A percentile compares a stretch with the other conserved stretches of the same genome.
phyloP scores from a whole-genome alignment of 371 early-diverging fungal genomes.

The Mycotypha africana region DNA sequence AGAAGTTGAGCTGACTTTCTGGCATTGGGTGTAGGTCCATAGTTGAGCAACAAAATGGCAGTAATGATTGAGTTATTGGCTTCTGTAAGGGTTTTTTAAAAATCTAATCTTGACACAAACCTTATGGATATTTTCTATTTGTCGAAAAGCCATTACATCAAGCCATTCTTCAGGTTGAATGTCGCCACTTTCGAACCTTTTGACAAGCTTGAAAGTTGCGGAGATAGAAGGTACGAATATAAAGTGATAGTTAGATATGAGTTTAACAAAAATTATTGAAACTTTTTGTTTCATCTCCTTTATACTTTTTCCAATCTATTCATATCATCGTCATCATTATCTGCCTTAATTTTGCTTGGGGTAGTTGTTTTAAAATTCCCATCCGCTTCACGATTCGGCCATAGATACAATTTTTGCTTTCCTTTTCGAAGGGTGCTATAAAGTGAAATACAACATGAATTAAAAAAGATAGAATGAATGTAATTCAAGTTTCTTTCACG shows the following conservation, averaged over 20 bases:
- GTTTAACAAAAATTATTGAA: too few relatives aligned
- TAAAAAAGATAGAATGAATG: too few relatives aligned
- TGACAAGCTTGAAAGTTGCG: too few relatives aligned
- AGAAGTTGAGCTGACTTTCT: slow-evolving; percentile 50
- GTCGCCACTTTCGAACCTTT: slow-evolving; percentile 83
- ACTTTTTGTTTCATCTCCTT: not conserved
- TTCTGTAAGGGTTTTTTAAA: not conserved
- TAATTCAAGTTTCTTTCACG: too few relatives aligned
- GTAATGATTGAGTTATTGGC: too few relatives aligned
- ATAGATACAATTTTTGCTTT: slow-evolving; percentile 71
- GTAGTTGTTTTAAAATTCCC: slow-evolving; percentile 50
- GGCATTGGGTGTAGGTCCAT: not conserved
- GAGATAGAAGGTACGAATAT: not conserved
- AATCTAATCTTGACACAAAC: slow-evolving; percentile 23
- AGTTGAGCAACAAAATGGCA: not conserved
- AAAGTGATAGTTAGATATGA: too few relatives aligned
- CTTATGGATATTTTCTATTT: slow-evolving; percentile 74
- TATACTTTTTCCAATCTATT: slow-evolving; percentile 82
- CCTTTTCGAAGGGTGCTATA: slow-evolving; percentile 74
- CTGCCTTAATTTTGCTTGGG: slow-evolving; percentile 48
- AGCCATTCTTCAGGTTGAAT: slow-evolving; percentile 85
- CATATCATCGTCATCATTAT: slow-evolving; percentile 57
- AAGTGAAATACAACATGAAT: not conserved
- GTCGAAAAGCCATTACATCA: slow-evolving; percentile 80
- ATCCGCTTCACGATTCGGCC: slow-evolving; percentile 66